Conservation (phyloP, 139 green algal species). For the Prasinococcaceae sp. region DNA sequence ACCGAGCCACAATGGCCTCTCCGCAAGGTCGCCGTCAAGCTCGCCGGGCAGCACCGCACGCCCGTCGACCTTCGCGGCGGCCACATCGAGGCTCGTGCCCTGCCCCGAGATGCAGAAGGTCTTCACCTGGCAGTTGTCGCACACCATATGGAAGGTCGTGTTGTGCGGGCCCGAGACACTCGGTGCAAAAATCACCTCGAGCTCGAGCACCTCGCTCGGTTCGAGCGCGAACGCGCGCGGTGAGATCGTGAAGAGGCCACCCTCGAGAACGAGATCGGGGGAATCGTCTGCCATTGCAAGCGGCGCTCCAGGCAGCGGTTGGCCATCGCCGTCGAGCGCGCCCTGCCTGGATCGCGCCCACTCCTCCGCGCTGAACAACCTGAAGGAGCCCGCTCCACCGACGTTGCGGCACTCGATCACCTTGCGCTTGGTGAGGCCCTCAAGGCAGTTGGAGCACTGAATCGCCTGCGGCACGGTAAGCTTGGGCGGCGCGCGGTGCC, state of each 20-base stretch:
- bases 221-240: no score
- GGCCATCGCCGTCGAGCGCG: no score
- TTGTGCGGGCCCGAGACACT: no score
- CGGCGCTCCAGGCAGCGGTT: no score
- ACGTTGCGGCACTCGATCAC: slow-evolving; percentile 11
- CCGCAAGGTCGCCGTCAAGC: background rate
- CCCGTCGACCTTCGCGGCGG: background rate
- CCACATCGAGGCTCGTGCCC: slow-evolving; percentile 2
- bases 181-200: no score
- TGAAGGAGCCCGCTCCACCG: slow-evolving; percentile 10
- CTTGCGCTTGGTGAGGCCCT: slow-evolving; percentile 3
- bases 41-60: background rate
- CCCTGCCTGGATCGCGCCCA: no score
- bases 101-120: slow-evolving; percentile 7
- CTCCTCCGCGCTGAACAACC: slow-evolving; percentile 11
- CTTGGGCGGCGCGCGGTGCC: slow-evolving; percentile 30
- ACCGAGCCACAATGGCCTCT: slow-evolving; percentile 1
- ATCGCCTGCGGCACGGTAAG: slow-evolving; percentile 34
- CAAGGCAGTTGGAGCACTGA: slow-evolving; percentile 9
- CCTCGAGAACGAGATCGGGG: no score
- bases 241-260: no score
- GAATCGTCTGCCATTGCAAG: no score
- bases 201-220: background rate
- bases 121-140: slow-evolving; percentile 21
- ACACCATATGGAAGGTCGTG: slow-evolving; percentile 11